Evolutionary conservation across 139 green algal genomes (phyloP).

Genomic region (Chlamydomonas sp.): DNA sequence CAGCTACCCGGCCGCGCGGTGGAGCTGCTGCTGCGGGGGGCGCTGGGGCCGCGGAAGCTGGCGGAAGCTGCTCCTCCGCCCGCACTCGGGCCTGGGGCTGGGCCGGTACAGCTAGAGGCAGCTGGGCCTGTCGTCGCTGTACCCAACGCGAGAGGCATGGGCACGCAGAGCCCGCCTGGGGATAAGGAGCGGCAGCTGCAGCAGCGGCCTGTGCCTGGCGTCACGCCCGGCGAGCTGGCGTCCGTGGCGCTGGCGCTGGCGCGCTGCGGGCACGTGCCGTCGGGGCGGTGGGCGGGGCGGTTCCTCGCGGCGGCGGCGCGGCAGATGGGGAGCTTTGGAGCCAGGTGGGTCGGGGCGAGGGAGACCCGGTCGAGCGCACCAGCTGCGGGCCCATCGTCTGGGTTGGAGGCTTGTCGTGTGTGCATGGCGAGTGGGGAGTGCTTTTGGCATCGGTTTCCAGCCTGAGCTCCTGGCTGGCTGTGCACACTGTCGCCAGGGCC

Average conservation of each 20-base stretch:
- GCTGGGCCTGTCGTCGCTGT: too few species aligned
- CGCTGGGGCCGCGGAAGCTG: conserved; percentile 3
- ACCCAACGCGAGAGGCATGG: too few species aligned
- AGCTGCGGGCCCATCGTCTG: too few species aligned
- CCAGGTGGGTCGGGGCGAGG: background rate
- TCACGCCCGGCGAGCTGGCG: conserved; percentile 7
- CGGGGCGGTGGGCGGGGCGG: background rate
- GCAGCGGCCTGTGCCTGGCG: too few species aligned
- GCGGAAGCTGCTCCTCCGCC: background rate
- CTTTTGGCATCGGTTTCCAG: too few species aligned
- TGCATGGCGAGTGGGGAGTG: too few species aligned
- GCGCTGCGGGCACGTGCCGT: conserved; percentile 14
- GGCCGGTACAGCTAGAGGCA: too few species aligned
- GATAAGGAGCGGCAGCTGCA: background rate
- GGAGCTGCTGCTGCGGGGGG: conserved; percentile 16
- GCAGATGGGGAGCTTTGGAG: conserved; percentile 4
- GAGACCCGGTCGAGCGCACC: background rate
- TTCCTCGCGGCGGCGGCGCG: background rate
- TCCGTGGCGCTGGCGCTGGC: conserved; percentile 17
- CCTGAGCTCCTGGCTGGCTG: too few species aligned
- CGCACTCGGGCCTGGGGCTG: too few species aligned
- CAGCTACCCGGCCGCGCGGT: conserved; percentile 20
- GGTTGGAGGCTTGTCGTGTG: too few species aligned
- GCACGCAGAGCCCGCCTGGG: background rate
- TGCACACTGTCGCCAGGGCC: too few species aligned